Conservation (phyloP, 1,139 yeast species). For the Scheffersomyces parashehatae region DNA sequence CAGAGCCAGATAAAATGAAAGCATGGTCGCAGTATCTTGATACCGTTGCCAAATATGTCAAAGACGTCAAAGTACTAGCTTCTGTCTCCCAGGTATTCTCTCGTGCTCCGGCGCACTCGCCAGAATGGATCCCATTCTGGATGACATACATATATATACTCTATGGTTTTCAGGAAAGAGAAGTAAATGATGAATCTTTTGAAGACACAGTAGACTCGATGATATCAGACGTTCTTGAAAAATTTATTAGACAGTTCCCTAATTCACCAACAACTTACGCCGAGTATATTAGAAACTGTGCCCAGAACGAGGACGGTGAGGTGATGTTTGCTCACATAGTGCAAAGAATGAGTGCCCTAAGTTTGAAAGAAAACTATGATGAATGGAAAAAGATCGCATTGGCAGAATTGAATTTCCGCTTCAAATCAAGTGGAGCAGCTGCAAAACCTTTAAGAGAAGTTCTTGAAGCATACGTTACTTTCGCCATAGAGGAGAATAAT, state of each 20-base stretch:
- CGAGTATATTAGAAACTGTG: constrained; percentile 27
- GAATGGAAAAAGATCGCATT: constrained; percentile 40
- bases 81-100: constrained; percentile 5
- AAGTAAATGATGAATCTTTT: constrained; percentile 8
- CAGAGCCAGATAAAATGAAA: constrained; percentile 16
- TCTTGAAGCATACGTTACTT: constrained; percentile 12
- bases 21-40: constrained; percentile 37
- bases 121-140: constrained; percentile 30
- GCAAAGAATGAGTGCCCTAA: constrained; percentile 15
- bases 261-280: constrained; percentile 27
- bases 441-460: constrained; percentile 6
- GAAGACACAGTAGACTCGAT: constrained; percentile 7
- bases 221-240: constrained; percentile 7
- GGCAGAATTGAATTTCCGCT: constrained; percentile 23
- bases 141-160: constrained; percentile 25
- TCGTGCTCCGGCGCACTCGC: constrained; percentile 2
- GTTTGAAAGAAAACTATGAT: constrained; percentile 18
- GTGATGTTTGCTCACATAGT: constrained; percentile 8
- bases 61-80: too few relatives aligned
- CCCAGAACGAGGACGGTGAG: constrained; percentile 10
- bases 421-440: constrained; percentile 7
- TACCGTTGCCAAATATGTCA: constrained; percentile 21
- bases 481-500: constrained; percentile 28
- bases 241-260: constrained; percentile 25
- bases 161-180: constrained; percentile 13